Evolutionary conservation across 495 filamentous ascomycete species (phyloP).

Genomic region (Gamarada debralockiae): DNA sequence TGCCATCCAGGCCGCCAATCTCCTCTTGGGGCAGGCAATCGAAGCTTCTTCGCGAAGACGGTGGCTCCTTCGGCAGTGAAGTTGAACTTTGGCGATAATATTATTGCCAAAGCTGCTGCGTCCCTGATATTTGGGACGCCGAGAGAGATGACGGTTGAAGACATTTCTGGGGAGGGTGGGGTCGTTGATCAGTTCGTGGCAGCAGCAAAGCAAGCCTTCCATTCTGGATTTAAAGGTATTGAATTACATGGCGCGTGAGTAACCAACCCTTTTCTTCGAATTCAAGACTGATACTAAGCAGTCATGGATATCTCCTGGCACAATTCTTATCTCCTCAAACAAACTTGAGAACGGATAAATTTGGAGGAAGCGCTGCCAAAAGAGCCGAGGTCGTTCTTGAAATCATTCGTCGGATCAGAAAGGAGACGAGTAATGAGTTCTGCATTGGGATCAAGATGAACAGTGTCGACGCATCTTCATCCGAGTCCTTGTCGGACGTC

Average conservation of each 20-base stretch:
- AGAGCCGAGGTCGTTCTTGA: constrained; percentile 50
- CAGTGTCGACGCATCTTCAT: constrained; percentile 46
- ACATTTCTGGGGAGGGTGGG: constrained; percentile 43
- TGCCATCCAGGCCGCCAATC: constrained; percentile 59
- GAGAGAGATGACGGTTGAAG: constrained; percentile 41
- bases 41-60: constrained; percentile 40
- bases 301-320: constrained; percentile 66
- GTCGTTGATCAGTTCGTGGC: constrained; percentile 40
- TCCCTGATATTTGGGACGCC: constrained; percentile 39
- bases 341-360: constrained; percentile 58
- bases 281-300: constrained; percentile 37
- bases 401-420: constrained; percentile 37
- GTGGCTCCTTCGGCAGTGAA: constrained; percentile 48
- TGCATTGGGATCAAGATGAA: constrained; percentile 61
- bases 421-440: constrained; percentile 43
- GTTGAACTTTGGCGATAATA: constrained; percentile 35
- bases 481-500: constrained; percentile 38
- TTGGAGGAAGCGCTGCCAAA: constrained; percentile 56
- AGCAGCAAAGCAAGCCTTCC: constrained; percentile 41
- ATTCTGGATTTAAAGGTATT: constrained; percentile 52
- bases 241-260: constrained; percentile 57
- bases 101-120: constrained; percentile 31
- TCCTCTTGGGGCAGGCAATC: constrained; percentile 37
- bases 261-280: too few species aligned
- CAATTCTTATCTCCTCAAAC: constrained; percentile 60